Percentiles rank a stretch among this genome's conserved stretches.
These are phyloP conservation scores for Apiotrichum sp. DNA, from an alignment of 1,284 basidiomycete species.

Conservation along the genomic window DNA sequence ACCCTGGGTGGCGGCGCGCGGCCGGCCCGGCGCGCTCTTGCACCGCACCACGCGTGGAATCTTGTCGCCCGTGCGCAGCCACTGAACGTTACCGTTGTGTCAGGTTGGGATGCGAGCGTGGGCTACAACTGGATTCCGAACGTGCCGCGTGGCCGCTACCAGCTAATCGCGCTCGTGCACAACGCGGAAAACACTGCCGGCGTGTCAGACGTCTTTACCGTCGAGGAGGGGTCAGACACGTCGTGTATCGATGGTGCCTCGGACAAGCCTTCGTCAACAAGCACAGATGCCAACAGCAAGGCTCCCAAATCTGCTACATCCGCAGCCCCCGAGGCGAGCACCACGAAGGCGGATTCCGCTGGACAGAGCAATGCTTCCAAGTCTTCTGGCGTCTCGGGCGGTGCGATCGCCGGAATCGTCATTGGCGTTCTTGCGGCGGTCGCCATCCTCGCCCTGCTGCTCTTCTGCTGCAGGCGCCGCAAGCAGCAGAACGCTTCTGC, in stretches of 20 bases:
- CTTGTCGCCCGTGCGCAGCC: slow-evolving; percentile 3
- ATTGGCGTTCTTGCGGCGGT: slow-evolving; percentile 32
- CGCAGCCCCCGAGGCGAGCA: neutral
- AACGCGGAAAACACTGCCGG: slow-evolving; percentile 4
- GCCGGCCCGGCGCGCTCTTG: neutral
- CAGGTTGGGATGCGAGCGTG: slow-evolving; percentile 18
- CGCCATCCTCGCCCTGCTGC: slow-evolving; percentile 18
- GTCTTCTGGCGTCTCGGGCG: slow-evolving; percentile 21
- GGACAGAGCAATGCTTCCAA: neutral
- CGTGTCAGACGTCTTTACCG: slow-evolving; percentile 17
- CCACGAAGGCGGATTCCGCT: neutral
- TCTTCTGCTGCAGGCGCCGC: slow-evolving; percentile 18
- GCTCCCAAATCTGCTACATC: neutral
- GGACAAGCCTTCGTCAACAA: no score
- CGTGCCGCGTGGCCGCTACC: slow-evolving; percentile 33
- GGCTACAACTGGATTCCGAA: slow-evolving; percentile 19
- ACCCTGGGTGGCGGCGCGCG: neutral
- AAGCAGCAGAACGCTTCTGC: neutral
- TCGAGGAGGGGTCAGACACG: slow-evolving; percentile 24
- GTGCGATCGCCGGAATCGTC: slow-evolving; percentile 40
- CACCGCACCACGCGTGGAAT: neutral
- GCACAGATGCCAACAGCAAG: no score
- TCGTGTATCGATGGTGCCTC: slow-evolving; percentile 21
- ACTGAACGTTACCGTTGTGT: slow-evolving; percentile 25
- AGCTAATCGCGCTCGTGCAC: slow-evolving; percentile 24